Evolutionary conservation across 2,329 filamentous ascomycete species (phyloP).

Genomic region (Lasiodiplodia hormozganensis): DNA sequence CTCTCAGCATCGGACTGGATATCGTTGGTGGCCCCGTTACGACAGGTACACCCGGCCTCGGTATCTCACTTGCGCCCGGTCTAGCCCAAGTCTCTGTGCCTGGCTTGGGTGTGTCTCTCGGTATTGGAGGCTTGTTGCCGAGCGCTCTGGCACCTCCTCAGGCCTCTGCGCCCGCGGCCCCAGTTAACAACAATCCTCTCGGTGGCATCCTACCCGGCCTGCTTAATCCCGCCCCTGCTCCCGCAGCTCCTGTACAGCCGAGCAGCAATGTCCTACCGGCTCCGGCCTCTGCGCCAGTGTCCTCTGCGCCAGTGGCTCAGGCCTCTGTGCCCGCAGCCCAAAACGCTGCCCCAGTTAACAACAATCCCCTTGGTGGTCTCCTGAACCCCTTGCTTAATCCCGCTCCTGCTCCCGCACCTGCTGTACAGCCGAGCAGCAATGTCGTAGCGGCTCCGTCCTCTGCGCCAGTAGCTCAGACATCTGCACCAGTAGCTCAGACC

Average conservation of each 20-base stretch:
- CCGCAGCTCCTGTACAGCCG: background rate
- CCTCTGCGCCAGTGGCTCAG: background rate
- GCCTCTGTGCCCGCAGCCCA: background rate
- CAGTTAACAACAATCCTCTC: too few species aligned
- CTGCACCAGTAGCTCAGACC: too few species aligned
- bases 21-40: too few species aligned
- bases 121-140: too few species aligned
- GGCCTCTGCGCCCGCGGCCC: too few species aligned
- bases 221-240: background rate
- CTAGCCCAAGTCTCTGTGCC: too few species aligned
- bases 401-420: background rate
- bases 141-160: too few species aligned
- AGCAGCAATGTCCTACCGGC: background rate
- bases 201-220: background rate
- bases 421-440: background rate
- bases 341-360: background rate
- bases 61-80: too few species aligned
- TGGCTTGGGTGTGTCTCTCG: too few species aligned
- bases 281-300: background rate
- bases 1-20: too few species aligned
- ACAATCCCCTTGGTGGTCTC: background rate
- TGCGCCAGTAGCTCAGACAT: too few species aligned
- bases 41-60: too few species aligned
- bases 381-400: background rate
- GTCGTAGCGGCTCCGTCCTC: background rate